Evolutionary conservation across 2,329 filamentous ascomycete genomes (phyloP).

Genomic region (Xylogone sp.): DNA sequence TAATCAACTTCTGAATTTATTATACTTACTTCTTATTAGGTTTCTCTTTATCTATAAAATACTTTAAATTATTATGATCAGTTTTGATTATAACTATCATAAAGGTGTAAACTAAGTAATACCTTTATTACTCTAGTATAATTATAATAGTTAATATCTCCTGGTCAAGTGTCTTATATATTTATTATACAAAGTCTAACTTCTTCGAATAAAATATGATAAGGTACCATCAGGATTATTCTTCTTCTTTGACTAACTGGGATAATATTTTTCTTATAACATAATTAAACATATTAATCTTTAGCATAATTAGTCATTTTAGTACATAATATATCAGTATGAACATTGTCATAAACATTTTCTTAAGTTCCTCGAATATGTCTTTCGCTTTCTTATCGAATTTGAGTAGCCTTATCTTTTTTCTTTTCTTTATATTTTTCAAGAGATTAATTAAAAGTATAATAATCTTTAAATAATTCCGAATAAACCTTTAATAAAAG

Average conservation of each 20-base stretch:
- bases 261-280: background rate
- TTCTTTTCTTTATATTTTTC: background rate
- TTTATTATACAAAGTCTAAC: background rate
- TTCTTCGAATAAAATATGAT: background rate
- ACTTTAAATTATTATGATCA: background rate
- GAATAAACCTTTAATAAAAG: constrained; percentile 30
- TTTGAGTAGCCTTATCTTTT: background rate
- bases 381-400: background rate
- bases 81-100: background rate
- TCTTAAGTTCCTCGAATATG: background rate
- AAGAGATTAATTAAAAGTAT: background rate
- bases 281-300: background rate
- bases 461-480: constrained; percentile 14
- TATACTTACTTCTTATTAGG: background rate
- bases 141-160: background rate
- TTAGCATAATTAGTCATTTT: background rate
- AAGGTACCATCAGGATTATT: background rate
- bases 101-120: background rate
- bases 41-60: background rate
- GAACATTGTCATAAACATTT: background rate
- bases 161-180: background rate
- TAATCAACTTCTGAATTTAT: background rate
- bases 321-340: background rate
- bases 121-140: background rate
- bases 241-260: background rate